Conservation (phyloP, 495 filamentous ascomycete species). For the Aspergillus egyptiacus region DNA sequence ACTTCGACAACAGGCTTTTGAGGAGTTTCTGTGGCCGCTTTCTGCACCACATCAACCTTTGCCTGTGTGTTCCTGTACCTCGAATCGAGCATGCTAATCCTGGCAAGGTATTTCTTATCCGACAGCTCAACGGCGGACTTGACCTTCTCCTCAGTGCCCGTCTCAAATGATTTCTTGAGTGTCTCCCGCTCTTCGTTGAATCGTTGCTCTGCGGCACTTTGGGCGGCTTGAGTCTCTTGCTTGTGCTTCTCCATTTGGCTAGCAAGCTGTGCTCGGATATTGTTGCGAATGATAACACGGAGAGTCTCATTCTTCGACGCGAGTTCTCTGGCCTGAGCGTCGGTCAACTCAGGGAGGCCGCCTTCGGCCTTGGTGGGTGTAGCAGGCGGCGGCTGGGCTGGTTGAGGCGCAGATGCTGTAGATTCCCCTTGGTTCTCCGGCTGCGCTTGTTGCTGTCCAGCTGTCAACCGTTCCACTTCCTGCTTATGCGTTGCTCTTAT, state of each 20-base stretch:
- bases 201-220: conserved; percentile 36
- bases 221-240: conserved; percentile 38
- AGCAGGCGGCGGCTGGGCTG: conserved; percentile 28
- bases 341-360: conserved; percentile 39
- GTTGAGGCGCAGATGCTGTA: conserved; percentile 28
- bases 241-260: conserved; percentile 53
- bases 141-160: conserved; percentile 36
- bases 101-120: conserved; percentile 59
- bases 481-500: conserved; percentile 49
- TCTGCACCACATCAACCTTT: conserved; percentile 72
- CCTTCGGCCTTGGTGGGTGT: conserved; percentile 12
- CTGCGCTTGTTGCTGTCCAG: conserved; percentile 48
- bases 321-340: conserved; percentile 59
- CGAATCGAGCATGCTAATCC: conserved; percentile 76
- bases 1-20: conserved; percentile 75
- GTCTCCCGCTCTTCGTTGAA: conserved; percentile 56
- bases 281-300: conserved; percentile 58
- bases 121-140: conserved; percentile 40
- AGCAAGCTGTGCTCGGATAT: conserved; percentile 55
- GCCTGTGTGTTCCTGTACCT: conserved; percentile 55
- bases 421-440: conserved; percentile 28
- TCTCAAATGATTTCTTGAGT: conserved; percentile 53
- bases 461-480: conserved; percentile 57
- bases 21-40: conserved; percentile 76
- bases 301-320: conserved; percentile 59